phyloP scores from a whole-genome alignment of 192 early-diverging fungal species.

The Rhizophagus sp. region DNA sequence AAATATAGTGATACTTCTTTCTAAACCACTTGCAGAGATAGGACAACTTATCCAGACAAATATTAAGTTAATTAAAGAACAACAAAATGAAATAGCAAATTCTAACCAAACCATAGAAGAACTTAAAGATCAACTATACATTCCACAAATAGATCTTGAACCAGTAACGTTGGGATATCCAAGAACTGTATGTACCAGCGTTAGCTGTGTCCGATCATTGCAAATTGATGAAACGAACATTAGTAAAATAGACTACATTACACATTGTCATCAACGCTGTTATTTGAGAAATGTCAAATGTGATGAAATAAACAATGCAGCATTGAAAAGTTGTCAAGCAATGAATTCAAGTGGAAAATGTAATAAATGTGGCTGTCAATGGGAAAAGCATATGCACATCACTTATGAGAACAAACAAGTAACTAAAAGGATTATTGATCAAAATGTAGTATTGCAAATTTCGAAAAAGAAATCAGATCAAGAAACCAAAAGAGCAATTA shows the following conservation, averaged over 20 bases:
- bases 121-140: slow-evolving; percentile 24
- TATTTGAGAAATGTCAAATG: slow-evolving; percentile 28
- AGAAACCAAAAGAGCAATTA: slow-evolving; percentile 19
- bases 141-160: slow-evolving; percentile 32
- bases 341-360: slow-evolving; percentile 31
- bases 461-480: slow-evolving; percentile 24
- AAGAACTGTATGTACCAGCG: slow-evolving; percentile 36
- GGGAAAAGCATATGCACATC: slow-evolving; percentile 37
- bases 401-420: slow-evolving; percentile 28
- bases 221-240: background rate
- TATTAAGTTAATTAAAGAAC: slow-evolving; percentile 23
- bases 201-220: background rate
- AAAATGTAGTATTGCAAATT: slow-evolving; percentile 22
- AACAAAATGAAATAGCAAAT: slow-evolving; percentile 30
- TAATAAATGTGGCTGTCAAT: slow-evolving; percentile 33
- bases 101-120: slow-evolving; percentile 23
- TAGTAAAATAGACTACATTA: slow-evolving; percentile 34
- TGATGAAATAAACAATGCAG: slow-evolving; percentile 29
- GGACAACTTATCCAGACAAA: slow-evolving; percentile 31
- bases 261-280: slow-evolving; percentile 37
- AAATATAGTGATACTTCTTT: slow-evolving; percentile 30
- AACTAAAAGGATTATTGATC: slow-evolving; percentile 31
- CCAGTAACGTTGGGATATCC: slow-evolving; percentile 22
- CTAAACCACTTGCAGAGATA: slow-evolving; percentile 34
- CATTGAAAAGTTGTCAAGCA: slow-evolving; percentile 29